Conservation (phyloP, 768 basidiomycete species). For the Sarcomyxa edulis region DNA sequence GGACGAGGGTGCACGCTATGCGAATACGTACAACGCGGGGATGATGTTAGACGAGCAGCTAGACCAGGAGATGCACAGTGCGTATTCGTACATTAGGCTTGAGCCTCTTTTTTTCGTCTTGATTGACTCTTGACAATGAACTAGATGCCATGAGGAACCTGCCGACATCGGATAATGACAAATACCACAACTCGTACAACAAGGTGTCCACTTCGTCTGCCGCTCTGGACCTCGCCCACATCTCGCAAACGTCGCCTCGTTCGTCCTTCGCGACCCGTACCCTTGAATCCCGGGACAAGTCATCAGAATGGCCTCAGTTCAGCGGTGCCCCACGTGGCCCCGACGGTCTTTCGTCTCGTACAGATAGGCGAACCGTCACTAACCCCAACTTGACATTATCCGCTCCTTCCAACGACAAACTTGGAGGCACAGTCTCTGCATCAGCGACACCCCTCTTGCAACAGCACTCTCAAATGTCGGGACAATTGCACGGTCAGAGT, state of each 20-base stretch:
- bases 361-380: conserved; percentile 68
- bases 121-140: conserved; percentile 8
- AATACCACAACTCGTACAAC: conserved; percentile 60
- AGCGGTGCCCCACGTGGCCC: conserved; percentile 55
- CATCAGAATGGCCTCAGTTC: conserved; percentile 96
- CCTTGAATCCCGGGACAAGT: conserved; percentile 58
- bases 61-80: conserved; percentile 93
- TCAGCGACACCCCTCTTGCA: conserved; percentile 60
- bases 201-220: conserved; percentile 89
- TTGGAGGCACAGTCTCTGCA: conserved; percentile 45
- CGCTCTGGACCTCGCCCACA: conserved; percentile 88
- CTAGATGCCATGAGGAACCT: conserved; percentile 85
- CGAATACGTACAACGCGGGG: conserved; percentile 70
- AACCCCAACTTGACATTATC: conserved; percentile 68
- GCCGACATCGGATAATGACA: conserved; percentile 87
- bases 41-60: conserved; percentile 93
- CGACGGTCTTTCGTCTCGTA: conserved; percentile 48
- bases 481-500: conserved; percentile 29
- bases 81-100: conserved; percentile 21
- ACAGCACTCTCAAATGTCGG: conserved; percentile 48
- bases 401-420: conserved; percentile 42
- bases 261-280: conserved; percentile 49
- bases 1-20: conserved; percentile 52
- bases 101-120: neutral
- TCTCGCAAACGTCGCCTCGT: conserved; percentile 75